Percentiles rank a stretch among this genome's conserved stretches.
phyloP scores from a whole-genome alignment of 1,139 yeast genomes.

The Candida sojae region DNA sequence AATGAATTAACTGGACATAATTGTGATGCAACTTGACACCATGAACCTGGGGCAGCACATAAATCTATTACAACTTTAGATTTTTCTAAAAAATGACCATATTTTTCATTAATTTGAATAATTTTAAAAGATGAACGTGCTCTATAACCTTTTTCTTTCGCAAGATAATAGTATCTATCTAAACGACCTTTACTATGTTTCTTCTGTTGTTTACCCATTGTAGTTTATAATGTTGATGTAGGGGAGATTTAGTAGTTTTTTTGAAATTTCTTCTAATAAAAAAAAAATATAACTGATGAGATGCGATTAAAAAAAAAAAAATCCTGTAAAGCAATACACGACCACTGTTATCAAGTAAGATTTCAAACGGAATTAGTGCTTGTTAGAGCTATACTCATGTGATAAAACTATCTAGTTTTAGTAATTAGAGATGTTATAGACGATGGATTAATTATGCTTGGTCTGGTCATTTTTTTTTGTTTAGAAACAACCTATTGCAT shows the following conservation, averaged over 20 bases:
- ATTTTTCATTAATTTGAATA: constrained; percentile 93
- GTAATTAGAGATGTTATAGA: too few species aligned
- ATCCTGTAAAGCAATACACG: not conserved
- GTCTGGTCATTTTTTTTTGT: too few species aligned
- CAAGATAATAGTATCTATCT: constrained; percentile 93
- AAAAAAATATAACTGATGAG: constrained; percentile 1
- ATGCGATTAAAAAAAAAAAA: not conserved
- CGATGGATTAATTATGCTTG: too few species aligned
- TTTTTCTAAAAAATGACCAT: constrained; percentile 90
- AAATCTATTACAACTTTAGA: constrained; percentile 97
- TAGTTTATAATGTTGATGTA: not conserved
- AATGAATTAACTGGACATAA: constrained; percentile 90
- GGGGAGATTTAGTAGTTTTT: not conserved
- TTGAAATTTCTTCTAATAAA: not conserved
- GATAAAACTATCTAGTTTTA: too few species aligned
- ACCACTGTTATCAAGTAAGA: not conserved
- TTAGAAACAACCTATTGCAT: too few species aligned
- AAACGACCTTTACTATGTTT: constrained; percentile 98
- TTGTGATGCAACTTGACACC: constrained; percentile 99
- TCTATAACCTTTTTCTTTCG: constrained; percentile 97
- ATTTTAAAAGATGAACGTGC: constrained; percentile 98
- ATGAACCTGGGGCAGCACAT: constrained; percentile 99
- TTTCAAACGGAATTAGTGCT: too few species aligned
- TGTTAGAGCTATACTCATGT: too few species aligned
- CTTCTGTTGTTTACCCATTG: constrained; percentile 92